These are phyloP conservation scores for Venturia carpophila DNA, from an alignment of 2,329 filamentous ascomycete species.

Conservation along the genomic window DNA sequence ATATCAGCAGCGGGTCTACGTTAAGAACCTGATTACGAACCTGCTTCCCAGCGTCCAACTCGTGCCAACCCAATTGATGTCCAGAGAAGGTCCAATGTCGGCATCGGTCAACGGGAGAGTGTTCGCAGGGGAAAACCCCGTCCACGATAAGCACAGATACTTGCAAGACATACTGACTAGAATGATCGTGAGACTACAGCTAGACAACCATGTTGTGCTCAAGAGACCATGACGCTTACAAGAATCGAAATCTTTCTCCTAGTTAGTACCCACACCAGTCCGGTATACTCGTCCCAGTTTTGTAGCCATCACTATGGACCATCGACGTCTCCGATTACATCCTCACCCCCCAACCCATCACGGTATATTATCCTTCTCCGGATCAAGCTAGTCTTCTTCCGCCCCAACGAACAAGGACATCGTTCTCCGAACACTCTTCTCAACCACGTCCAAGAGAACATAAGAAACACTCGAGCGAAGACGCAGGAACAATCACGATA, in stretches of 20 bases:
- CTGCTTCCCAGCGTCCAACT: conserved; percentile 33
- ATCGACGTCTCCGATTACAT: no score
- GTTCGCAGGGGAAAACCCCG: conserved; percentile 28
- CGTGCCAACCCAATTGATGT: conserved; percentile 27
- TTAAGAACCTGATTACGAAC: not conserved
- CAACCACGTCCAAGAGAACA: not conserved
- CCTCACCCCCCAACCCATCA: no score
- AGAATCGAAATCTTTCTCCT: no score
- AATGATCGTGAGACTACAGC: no score
- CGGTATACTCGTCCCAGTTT: no score
- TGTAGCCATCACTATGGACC: no score
- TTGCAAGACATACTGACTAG: conserved; percentile 25
- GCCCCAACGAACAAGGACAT: not conserved
- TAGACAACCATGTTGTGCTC: not conserved
- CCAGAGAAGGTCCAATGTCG: conserved; percentile 19
- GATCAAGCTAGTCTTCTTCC: not conserved
- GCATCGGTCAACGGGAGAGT: conserved; percentile 23
- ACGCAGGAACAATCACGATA: no score
- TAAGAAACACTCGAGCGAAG: no score
- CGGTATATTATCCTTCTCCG: not conserved
- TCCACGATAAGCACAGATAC: conserved; percentile 27
- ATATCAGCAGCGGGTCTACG: not conserved
- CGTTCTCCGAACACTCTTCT: not conserved
- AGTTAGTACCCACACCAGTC: no score
- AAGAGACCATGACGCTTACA: conserved; percentile 8